A percentile compares a stretch with the other conserved stretches of the same genome.
Evolutionary conservation across 2,329 filamentous ascomycete species (phyloP).

Genomic region (Chrysosporium keratinophilum): DNA sequence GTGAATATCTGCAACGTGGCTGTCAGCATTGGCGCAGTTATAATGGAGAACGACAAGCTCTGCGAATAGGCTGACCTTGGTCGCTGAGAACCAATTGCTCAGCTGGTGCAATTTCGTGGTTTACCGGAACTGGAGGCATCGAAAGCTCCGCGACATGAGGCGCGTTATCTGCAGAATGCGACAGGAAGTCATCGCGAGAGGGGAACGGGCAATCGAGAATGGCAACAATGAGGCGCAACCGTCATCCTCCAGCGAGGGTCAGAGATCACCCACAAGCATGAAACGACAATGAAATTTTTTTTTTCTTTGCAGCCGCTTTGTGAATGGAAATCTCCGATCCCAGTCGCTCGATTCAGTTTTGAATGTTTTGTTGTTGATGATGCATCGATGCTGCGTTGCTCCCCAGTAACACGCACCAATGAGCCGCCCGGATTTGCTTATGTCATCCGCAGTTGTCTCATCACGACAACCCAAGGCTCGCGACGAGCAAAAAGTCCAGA

Average conservation of each 20-base stretch:
- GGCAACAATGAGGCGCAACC: neutral
- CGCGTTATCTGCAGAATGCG: slow-evolving; percentile 36
- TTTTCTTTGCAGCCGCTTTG: neutral
- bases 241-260: neutral
- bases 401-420: neutral
- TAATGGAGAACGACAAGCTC: neutral
- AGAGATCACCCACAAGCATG: neutral
- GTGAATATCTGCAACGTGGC: slow-evolving; percentile 55
- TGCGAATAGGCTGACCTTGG: slow-evolving; percentile 39
- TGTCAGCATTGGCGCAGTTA: slow-evolving; percentile 4
- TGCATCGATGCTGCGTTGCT: neutral
- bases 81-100: slow-evolving; percentile 46
- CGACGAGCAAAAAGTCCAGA: neutral
- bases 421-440: neutral
- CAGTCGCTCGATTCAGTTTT: neutral
- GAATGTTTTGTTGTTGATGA: slow-evolving; percentile 5
- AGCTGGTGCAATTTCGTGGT: slow-evolving; percentile 33
- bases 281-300: neutral
- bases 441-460: neutral
- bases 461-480: neutral
- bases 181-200: slow-evolving; percentile 32
- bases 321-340: neutral
- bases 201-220: slow-evolving; percentile 9
- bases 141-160: slow-evolving; percentile 39
- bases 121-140: slow-evolving; percentile 41